Percentiles rank a stretch among this genome's conserved stretches.
Conservation (phyloP, 805 yeast species). For the Pichia manshurica region DNA sequence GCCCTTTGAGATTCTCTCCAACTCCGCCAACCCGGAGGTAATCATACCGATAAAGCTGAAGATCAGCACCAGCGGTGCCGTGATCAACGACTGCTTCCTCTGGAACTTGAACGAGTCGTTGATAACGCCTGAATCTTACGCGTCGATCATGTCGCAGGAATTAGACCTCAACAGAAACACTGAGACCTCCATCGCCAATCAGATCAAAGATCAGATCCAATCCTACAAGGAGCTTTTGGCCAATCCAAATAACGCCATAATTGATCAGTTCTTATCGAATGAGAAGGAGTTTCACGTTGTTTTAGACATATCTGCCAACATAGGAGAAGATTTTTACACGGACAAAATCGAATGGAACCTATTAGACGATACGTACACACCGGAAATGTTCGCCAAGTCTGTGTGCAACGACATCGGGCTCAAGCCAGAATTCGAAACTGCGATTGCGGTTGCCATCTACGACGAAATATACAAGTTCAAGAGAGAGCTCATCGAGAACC, state of each 20-base stretch:
- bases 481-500: slow-evolving; percentile 68
- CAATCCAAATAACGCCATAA: slow-evolving; percentile 36
- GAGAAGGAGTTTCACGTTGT: slow-evolving; percentile 64
- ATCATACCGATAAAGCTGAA: slow-evolving; percentile 64
- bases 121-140: slow-evolving; percentile 68
- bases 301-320: slow-evolving; percentile 71
- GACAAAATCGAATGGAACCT: slow-evolving; percentile 96
- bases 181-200: slow-evolving; percentile 57
- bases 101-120: slow-evolving; percentile 67
- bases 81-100: slow-evolving; percentile 59
- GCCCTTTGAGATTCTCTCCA: slow-evolving; percentile 31
- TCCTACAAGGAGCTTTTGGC: slow-evolving; percentile 61
- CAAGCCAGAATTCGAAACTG: slow-evolving; percentile 79
- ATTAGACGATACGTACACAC: slow-evolving; percentile 47
- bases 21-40: slow-evolving; percentile 35
- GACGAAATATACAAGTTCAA: slow-evolving; percentile 73
- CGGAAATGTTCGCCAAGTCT: slow-evolving; percentile 76
- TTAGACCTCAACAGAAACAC: slow-evolving; percentile 68
- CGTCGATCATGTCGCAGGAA: slow-evolving; percentile 73
- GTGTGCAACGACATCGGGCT: slow-evolving; percentile 85
- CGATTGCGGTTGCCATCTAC: slow-evolving; percentile 81
- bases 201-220: slow-evolving; percentile 76
- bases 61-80: slow-evolving; percentile 50
- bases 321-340: slow-evolving; percentile 78
- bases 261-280: slow-evolving; percentile 40